Evolutionary conservation across 2,329 filamentous ascomycete genomes (phyloP).

Genomic region (Sordariomycetes sp.): DNA sequence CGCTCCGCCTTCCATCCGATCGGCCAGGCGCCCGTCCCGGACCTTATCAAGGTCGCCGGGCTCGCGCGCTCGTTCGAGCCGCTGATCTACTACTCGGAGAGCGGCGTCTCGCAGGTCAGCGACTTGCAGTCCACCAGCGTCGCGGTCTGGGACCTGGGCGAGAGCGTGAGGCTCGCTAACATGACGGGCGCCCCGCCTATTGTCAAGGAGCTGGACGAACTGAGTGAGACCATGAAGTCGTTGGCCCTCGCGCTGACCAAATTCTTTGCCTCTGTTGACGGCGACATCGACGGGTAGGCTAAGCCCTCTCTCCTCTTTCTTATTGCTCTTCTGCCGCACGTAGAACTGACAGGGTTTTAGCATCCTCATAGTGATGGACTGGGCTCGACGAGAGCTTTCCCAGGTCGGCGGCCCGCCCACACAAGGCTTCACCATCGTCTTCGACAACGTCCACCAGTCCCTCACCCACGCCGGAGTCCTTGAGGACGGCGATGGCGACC

Average conservation of each 20-base stretch:
- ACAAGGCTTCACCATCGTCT: constrained; percentile 57
- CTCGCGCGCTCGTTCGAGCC: constrained; percentile 89
- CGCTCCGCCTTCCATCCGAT: constrained; percentile 61
- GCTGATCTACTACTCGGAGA: constrained; percentile 88
- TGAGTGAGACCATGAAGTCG: constrained; percentile 77
- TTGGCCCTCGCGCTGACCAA: constrained; percentile 77
- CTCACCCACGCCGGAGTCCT: constrained; percentile 55
- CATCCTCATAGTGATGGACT: constrained; percentile 92
- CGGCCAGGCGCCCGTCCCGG: constrained; percentile 53
- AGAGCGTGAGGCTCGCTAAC: constrained; percentile 79
- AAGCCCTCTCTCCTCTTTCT: constrained; percentile 1
- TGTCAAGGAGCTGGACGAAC: constrained; percentile 71
- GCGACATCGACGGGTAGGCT: constrained; percentile 71
- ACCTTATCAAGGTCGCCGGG: constrained; percentile 82
- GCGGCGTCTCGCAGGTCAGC: constrained; percentile 74
- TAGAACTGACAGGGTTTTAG: constrained; percentile 25
- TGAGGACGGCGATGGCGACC: constrained; percentile 40
- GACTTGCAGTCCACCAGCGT: constrained; percentile 86
- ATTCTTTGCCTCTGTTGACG: constrained; percentile 89
- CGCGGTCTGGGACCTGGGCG: constrained; percentile 88
- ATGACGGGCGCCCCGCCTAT: constrained; percentile 86
- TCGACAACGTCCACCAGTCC: constrained; percentile 74
- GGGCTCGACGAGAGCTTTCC: constrained; percentile 77
- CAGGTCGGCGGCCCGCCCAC: constrained; percentile 53
- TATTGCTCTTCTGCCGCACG: neutral